Base-by-base conservation (phyloP, 2,329 filamentous ascomycete genomes). In the Alternaria brassicae region DNA sequence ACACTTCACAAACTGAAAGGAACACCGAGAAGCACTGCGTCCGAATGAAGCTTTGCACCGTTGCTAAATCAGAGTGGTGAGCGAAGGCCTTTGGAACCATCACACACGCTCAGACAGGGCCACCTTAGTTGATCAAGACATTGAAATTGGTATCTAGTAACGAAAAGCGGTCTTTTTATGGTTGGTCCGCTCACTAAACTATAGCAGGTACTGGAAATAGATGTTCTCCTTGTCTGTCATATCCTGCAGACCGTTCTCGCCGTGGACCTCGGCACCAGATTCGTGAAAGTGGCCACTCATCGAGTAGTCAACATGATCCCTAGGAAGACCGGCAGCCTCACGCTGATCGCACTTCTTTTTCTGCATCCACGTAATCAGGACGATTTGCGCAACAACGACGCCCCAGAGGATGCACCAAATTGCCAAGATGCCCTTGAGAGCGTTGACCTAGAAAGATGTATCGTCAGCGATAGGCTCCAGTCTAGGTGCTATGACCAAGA, bases 201-300 rank as follows among this genome's bases (percentile, higher is more conserved):
- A 69, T 45, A 69, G 42, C n/a, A 69, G 21, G 40, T 69, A 68
- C 8, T 67, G 60, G 60, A 69, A 68, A 52, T 67, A 69, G 25
- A 69, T 49, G 23, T 69, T 69, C 48, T 68, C 58, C 44, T 62
- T 61, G 19, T 69, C 67, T 23, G 67, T 69, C 65, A 68, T 69
- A 12, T 69, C 67, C n/a, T 64, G 58, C 9, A 69, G 56, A 36
- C 67, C 67, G 13, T 69, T 69, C 53, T 69, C 67, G 32, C 63
- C 67, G 27, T 69, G 65, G 8, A 68, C 48, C 21, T 69, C 67
- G 0, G 57, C 56, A 30, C 66, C 67, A 17, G 65, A 60, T 45
- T 64, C 63, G 8, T 64, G 58, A n/a, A 60, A 67, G 3, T 65
- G 23, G 1, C 56, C 62, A 9, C 63, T 64, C 65, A 69, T 68